Evolutionary conservation across 139 green algal genomes (phyloP), one percentile per base, ranked within the genome.

Genomic region (Astrephomene gubernaculifera): DNA sequence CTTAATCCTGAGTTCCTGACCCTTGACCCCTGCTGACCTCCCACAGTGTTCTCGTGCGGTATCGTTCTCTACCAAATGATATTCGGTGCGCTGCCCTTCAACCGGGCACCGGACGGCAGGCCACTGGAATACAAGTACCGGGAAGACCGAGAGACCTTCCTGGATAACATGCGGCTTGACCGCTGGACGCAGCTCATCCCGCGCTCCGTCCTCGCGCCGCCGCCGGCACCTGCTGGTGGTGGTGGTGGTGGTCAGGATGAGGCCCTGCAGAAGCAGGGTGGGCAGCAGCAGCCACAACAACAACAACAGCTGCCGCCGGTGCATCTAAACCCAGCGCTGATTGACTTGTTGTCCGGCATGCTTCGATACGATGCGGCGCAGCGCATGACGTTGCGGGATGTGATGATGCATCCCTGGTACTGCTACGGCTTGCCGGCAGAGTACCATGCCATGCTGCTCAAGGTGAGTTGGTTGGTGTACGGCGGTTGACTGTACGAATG

Each of bases 331-430:
- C 4, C 41, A 1, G 87, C 87, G 36, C 90, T 88, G 70, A 35
- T 83, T 9, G 84, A 94, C 68, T 78, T 94, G 61, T 78, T 94
- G 39, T 36, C 44, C 24, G 65, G 84, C 41, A 89, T 92, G 82
- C 87, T 94, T n/a, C 71, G 87, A 52, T 74, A 70, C 39, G 78
- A 91, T 43, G 86, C 90, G 2, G 60, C 89, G 31, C 45, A 89
- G 21, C 86, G 90, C 35, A 78, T 92, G 71, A 90, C 69, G 27
- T 89, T 94, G 76, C n/a, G 81, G 21, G 41, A 86, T 29, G 92
- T 94, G 36, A 87, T 86, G 83, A 57, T 36, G 43, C 89, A 92
- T 70, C 71, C 69, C 53, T 94, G 89, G 89, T 94, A 92, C 78
- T 81, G 71, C 6, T 63, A 79, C 10, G 88, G 85, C 41, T 78